Evolutionary conservation across 2,329 filamentous ascomycete genomes (phyloP).

Genomic region (Trichoderma brevicompactum): DNA sequence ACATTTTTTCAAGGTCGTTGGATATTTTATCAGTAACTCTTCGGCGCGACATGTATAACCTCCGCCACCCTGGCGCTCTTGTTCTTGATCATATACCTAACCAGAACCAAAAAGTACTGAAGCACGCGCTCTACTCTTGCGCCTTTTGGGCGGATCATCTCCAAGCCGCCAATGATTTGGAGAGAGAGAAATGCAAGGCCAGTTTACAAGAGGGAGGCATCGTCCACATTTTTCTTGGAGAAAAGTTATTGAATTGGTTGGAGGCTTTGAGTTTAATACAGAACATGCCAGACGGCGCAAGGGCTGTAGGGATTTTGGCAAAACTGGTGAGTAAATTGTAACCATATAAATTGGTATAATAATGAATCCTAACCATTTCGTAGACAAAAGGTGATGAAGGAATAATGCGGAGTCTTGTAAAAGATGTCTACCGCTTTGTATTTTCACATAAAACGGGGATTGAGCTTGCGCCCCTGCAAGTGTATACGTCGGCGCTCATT

Average conservation of each 20-base stretch:
- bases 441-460: constrained; percentile 35
- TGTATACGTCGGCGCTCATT: constrained; percentile 40
- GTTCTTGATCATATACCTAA: not conserved
- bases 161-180: not conserved
- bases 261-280: constrained; percentile 46
- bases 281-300: constrained; percentile 33
- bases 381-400: not conserved
- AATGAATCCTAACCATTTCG: not conserved
- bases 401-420: constrained; percentile 30
- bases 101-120: constrained; percentile 27
- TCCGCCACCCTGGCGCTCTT: constrained; percentile 30
- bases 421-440: constrained; percentile 40
- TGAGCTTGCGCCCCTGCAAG: constrained; percentile 38
- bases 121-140: constrained; percentile 31
- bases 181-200: not conserved
- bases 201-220: not conserved
- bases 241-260: constrained; percentile 48
- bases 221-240: constrained; percentile 42
- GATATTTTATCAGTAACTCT: constrained; percentile 27
- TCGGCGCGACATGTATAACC: constrained; percentile 35
- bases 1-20: not conserved
- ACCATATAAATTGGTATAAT: not conserved
- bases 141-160: constrained; percentile 36
- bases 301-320: constrained; percentile 23
- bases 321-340: constrained; percentile 20